These are phyloP conservation scores for Aspergillus costaricaensis DNA, from an alignment of 2,329 filamentous ascomycete genomes.

Conservation along the genomic window DNA sequence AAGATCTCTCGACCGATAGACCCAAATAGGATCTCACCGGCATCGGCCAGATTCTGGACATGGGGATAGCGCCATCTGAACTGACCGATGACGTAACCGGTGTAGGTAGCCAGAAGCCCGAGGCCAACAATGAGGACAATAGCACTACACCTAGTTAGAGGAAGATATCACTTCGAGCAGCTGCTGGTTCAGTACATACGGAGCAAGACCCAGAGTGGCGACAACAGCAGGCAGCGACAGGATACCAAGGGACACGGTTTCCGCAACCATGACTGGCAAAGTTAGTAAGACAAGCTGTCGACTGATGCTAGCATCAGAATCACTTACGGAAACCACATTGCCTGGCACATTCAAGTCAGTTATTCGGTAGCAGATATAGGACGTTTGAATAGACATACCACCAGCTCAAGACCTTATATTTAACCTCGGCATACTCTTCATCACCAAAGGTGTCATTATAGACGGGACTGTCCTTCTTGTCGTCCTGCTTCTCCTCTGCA, in stretches of 20 bases:
- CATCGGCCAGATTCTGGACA: slow-evolving; percentile 66
- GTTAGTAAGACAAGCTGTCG: slow-evolving; percentile 5
- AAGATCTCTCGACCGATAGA: slow-evolving; percentile 61
- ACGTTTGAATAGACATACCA: slow-evolving; percentile 16
- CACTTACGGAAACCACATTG: slow-evolving; percentile 42
- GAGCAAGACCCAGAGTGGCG: slow-evolving; percentile 54
- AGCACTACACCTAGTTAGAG: slow-evolving; percentile 28
- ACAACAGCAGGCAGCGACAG: slow-evolving; percentile 56
- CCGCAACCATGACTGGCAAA: slow-evolving; percentile 54
- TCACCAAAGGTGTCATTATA: slow-evolving; percentile 36
- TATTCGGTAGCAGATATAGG: not conserved
- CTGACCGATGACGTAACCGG: slow-evolving; percentile 58
- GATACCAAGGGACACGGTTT: slow-evolving; percentile 58
- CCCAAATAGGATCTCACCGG: slow-evolving; percentile 63
- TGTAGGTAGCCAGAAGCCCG: slow-evolving; percentile 58
- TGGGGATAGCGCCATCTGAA: slow-evolving; percentile 58
- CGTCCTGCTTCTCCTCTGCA: slow-evolving; percentile 17
- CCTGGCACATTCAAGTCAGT: slow-evolving; percentile 24
- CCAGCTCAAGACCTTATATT: slow-evolving; percentile 54
- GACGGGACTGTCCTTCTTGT: slow-evolving; percentile 6
- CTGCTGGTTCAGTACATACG: slow-evolving; percentile 31
- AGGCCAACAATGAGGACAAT: slow-evolving; percentile 52
- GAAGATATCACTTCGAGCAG: not conserved
- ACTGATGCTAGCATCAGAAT: not conserved
- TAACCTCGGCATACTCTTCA: slow-evolving; percentile 42